These are phyloP conservation scores for Trichophyton rubrum DNA, from an alignment of 2,329 filamentous ascomycete species.

Conservation along the genomic window DNA sequence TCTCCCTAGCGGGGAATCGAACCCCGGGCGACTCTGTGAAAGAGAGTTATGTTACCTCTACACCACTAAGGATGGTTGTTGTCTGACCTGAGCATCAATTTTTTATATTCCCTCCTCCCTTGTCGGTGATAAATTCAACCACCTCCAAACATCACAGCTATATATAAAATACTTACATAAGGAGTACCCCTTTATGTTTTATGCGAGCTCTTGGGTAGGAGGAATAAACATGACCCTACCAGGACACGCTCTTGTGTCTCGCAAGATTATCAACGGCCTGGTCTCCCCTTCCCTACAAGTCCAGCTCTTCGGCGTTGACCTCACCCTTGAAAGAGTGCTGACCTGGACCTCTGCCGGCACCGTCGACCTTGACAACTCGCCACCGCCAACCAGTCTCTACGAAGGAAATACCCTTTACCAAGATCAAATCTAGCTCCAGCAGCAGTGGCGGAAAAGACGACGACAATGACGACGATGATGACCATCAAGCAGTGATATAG, in stretches of 20 bases:
- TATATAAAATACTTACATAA: no score
- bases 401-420: neutral
- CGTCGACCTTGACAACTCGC: constrained; percentile 14
- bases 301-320: constrained; percentile 19
- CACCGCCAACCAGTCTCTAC: constrained; percentile 15
- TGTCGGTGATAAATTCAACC: no score
- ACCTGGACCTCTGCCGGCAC: constrained; percentile 14
- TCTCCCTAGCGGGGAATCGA: constrained; percentile 7
- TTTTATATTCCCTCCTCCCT: neutral
- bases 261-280: constrained; percentile 4
- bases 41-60: constrained; percentile 10
- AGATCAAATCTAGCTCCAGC: neutral
- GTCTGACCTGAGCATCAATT: neutral
- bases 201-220: no score
- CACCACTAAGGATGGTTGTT: constrained; percentile 9
- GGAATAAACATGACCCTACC: neutral
- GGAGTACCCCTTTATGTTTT: no score
- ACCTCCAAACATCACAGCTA: neutral
- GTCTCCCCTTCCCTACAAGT: neutral
- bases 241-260: constrained; percentile 1
- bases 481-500: constrained; percentile 8
- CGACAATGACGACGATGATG: neutral
- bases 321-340: constrained; percentile 16
- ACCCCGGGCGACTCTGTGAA: constrained; percentile 10
- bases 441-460: neutral